phyloP scores from a whole-genome alignment of 805 yeast species.

The Naumovozyma dairenensis region DNA sequence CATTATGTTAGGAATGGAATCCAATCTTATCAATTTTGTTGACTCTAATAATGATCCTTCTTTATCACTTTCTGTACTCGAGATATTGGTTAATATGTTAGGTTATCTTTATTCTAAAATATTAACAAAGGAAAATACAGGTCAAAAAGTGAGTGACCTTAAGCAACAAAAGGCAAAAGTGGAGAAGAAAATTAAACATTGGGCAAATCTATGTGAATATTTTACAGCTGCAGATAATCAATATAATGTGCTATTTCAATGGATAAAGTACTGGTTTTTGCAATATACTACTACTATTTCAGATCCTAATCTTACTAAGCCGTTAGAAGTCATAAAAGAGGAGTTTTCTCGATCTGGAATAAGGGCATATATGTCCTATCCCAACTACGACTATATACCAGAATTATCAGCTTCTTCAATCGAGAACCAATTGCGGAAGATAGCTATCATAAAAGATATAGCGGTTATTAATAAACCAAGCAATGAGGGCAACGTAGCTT shows the following conservation, averaged over 20 bases:
- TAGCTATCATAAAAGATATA: constrained; percentile 45
- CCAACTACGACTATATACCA: constrained; percentile 55
- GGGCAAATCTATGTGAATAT: constrained; percentile 36
- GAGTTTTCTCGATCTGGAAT: no score
- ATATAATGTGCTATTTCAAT: constrained; percentile 32
- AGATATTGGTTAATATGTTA: constrained; percentile 37
- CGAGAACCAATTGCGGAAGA: constrained; percentile 55
- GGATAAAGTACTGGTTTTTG: constrained; percentile 39
- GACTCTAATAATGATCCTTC: constrained; percentile 6
- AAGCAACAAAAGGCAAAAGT: constrained; percentile 36
- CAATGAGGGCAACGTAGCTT: constrained; percentile 29
- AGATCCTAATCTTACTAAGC: constrained; percentile 28
- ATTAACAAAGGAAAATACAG: constrained; percentile 24
- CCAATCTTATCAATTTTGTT: constrained; percentile 16
- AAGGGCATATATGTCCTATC: no score
- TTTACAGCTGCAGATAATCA: constrained; percentile 9
- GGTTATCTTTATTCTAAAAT: constrained; percentile 28
- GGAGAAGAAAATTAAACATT: constrained; percentile 36
- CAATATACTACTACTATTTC: constrained; percentile 35
- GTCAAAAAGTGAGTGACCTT: constrained; percentile 25
- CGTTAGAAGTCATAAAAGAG: no score
- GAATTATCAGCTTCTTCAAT: constrained; percentile 41
- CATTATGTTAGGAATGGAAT: constrained; percentile 25
- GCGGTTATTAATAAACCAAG: constrained; percentile 38
- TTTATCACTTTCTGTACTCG: constrained; percentile 33